Evolutionary conservation across 2,329 filamentous ascomycete genomes (phyloP).

Genomic region (Raffaelea deltoideospora): DNA sequence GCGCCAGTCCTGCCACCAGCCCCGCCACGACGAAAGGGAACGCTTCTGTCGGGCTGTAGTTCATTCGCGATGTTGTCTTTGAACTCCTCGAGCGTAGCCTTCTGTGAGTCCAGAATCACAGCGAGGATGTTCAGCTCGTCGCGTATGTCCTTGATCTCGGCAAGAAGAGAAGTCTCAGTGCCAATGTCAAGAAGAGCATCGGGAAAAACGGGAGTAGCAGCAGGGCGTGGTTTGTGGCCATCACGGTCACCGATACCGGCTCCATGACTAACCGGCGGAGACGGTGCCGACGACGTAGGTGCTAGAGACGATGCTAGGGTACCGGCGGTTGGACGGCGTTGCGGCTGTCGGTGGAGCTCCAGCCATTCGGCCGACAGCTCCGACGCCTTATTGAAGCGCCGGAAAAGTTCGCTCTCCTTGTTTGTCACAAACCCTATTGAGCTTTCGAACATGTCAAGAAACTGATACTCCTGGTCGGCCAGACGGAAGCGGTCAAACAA

Average conservation of each 20-base stretch:
- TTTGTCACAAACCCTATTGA: slow-evolving; percentile 41
- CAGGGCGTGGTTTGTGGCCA: not conserved
- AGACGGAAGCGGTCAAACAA: slow-evolving; percentile 44
- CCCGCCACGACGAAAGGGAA: not conserved
- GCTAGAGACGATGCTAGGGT: slow-evolving; percentile 1
- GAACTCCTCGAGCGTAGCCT: slow-evolving; percentile 19
- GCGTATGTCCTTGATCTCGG: slow-evolving; percentile 51
- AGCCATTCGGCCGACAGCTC: slow-evolving; percentile 39
- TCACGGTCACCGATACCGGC: not conserved
- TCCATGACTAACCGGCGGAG: not conserved
- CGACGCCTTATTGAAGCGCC: slow-evolving; percentile 42
- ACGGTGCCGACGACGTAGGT: not conserved
- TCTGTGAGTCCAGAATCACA: slow-evolving; percentile 17
- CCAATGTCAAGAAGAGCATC: slow-evolving; percentile 44
- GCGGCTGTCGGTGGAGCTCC: slow-evolving; percentile 20
- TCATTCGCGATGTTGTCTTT: slow-evolving; percentile 23
- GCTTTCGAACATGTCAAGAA: slow-evolving; percentile 52
- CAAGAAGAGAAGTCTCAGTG: slow-evolving; percentile 42
- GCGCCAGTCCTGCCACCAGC: not conserved
- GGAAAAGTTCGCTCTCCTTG: slow-evolving; percentile 42
- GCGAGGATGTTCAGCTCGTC: slow-evolving; percentile 51
- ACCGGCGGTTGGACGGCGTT: not conserved
- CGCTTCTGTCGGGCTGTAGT: slow-evolving; percentile 4
- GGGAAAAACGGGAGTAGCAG: slow-evolving; percentile 22
- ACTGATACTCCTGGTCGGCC: slow-evolving; percentile 45